A percentile compares a stretch with the other conserved stretches of the same genome.
Evolutionary conservation across 2,329 filamentous ascomycete species (phyloP).

Genomic region (Arthrinium puccinioides): DNA sequence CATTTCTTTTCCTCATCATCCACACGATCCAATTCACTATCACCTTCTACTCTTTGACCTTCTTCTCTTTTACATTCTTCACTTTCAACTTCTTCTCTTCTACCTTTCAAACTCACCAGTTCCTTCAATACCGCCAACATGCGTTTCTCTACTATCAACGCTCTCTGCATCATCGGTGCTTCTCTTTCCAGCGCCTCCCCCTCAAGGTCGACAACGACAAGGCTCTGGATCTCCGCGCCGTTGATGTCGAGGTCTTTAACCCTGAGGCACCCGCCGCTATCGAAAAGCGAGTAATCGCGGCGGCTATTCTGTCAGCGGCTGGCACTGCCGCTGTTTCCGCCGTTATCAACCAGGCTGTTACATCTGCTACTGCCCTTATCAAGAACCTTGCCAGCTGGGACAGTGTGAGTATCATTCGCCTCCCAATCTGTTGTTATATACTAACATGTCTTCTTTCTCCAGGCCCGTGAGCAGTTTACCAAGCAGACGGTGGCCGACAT

Average conservation of each 20-base stretch:
- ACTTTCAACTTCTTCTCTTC: no score
- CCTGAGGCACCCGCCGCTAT: background rate
- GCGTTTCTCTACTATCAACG: constrained; percentile 2
- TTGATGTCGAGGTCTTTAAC: background rate
- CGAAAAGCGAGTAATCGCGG: background rate
- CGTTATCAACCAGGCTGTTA: background rate
- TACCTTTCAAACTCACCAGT: no score
- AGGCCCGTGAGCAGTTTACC: constrained; percentile 3
- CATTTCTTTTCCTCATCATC: no score
- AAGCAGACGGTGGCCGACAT: constrained; percentile 1
- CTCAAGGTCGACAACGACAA: no score
- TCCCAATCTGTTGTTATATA: no score
- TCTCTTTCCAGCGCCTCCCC: no score
- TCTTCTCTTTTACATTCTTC: no score
- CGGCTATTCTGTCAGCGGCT: background rate
- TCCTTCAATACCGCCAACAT: constrained; percentile 1
- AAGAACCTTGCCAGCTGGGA: constrained; percentile 1
- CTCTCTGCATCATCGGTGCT: background rate
- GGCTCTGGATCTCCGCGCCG: background rate
- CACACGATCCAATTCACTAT: no score
- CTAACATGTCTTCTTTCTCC: no score
- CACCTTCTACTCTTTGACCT: no score
- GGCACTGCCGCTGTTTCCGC: background rate
- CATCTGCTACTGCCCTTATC: background rate
- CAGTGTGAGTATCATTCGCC: no score